Base-by-base conservation (phyloP, 1,139 yeast genomes). In the Geotrichum histeridarum region DNA sequence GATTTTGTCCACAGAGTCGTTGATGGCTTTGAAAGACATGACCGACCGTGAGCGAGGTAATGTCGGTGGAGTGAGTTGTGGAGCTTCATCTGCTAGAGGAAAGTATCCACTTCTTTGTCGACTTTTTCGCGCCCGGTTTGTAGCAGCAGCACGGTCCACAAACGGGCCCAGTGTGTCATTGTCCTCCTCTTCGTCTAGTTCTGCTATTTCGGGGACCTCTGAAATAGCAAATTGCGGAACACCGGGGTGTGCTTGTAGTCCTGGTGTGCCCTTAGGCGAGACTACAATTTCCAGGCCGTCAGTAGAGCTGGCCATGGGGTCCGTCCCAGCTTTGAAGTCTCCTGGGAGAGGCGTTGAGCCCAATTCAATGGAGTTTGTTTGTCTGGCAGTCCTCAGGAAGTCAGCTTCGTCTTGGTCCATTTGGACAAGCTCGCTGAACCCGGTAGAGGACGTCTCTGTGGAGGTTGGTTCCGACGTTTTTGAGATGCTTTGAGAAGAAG, bases 1-100 rank as follows among this genome's bases (percentile, higher is more conserved):
- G n/a, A 55, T 47, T 17, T 47, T 39, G 43, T 52, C 54, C 6
- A 55, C 53, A 30, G 49, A 45, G 12, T 45, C 49, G 12, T 45
- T 45, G n/a, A 45, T 45, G 14, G 49, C 49, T 4, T 41, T 27
- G 11, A 45, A 22, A 35, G 49, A 45, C 8, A 45, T 33, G 2
- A 45, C 49, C 7, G 49, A 45, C 31, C 49, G 22, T 6, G 49
- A 43, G 7, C 47, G 37, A 6, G 35, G 47, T 7, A 43, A 8
- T 2, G 33, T 32, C 2, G 38, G 22, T 18, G 27, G 14, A 9
- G 12, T 11, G 6, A 14, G 14, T 22, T 22, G 15, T 6, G 17
- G 33, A 18, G 12, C 17, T 6, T 43, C 47, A 9, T n/a, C 17
- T 4, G 38, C 27, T 15, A 32, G 15, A 11, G 32, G 9, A 9